phyloP scores from a whole-genome alignment of 495 filamentous ascomycete species.

The Aspergillus sclerotiicarbonarius region DNA sequence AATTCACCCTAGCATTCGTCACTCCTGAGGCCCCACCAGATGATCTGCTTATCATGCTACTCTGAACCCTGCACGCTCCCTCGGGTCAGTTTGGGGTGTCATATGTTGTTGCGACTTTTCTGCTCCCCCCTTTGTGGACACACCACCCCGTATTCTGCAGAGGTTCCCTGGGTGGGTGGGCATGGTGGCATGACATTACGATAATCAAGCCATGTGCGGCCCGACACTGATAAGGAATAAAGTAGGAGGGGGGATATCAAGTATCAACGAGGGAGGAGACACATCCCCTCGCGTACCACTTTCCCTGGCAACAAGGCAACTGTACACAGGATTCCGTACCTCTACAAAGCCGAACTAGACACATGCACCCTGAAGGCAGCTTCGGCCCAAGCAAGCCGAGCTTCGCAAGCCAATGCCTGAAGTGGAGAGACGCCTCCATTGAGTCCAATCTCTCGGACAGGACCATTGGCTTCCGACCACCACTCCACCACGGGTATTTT shows the following conservation, averaged over 20 bases:
- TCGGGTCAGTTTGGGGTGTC: background rate
- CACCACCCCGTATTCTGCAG: background rate
- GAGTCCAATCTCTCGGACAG: background rate
- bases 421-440: constrained; percentile 8
- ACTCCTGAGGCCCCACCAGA: constrained; percentile 5
- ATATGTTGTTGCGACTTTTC: constrained; percentile 4
- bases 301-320: background rate
- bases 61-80: background rate
- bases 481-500: constrained; percentile 10
- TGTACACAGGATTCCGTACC: too few species aligned
- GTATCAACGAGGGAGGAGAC: too few species aligned
- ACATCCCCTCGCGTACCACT: background rate
- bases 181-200: background rate
- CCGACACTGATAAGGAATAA: background rate
- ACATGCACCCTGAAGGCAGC: background rate
- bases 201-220: background rate
- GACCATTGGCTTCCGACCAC: constrained; percentile 4
- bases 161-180: background rate
- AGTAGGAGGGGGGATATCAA: background rate
- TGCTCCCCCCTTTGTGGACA: background rate
- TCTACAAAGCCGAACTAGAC: too few species aligned
- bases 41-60: constrained; percentile 9
- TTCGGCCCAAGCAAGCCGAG: background rate
- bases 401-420: constrained; percentile 3
- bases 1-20: constrained; percentile 8